Base-by-base conservation (phyloP, 441 rosid species). In the Populus tomentosa region DNA sequence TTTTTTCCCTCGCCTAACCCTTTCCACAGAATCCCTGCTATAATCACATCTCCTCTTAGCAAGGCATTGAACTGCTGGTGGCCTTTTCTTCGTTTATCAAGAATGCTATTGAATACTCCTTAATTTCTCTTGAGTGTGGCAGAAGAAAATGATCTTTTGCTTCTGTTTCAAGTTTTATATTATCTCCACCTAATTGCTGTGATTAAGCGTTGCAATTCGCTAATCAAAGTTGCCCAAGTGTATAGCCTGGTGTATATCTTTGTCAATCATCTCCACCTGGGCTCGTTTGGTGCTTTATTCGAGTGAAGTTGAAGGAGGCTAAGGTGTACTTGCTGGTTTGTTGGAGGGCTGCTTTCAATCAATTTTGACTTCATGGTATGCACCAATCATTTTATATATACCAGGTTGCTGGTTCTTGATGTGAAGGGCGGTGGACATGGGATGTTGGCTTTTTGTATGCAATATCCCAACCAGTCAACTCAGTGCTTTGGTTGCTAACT, bases 141-240 rank as follows among this genome's bases (percentile, higher is more conserved):
- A 81, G 84, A 89, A 89, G 95, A 84, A 62, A 33, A 87, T 69
- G 86, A 42, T 81, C 61, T 74, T 56, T 86, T 80, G 90, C 90
- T 88, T 90, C 70, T 79, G 72, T 85, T 81, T 82, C 82, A 83
- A 85, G 90, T 72, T 79, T 77, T 64, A 35, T 70, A 66, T 65
- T 70, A 65, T 21, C 63, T 72, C 69, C 67, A 82, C 89, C 89
- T 80, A 86, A 82, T 79, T 73, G 64, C 35, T 69, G 66, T 9
- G 70, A 82, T 73, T 81, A 76, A 24, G 16, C 33, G 40, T 16
- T 5, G 36, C 73, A 70, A 33, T 73, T 85, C 77, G 72, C 80
- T 36, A 70, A 53, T 68, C 71, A 71, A 61, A 70, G 79, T 28
- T 65, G 76, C 38, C 32, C 40, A 33, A 10, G 30, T 59, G 69